Conservation (phyloP, 257 asterid genomes). For the Gentiana straminea region DNA sequence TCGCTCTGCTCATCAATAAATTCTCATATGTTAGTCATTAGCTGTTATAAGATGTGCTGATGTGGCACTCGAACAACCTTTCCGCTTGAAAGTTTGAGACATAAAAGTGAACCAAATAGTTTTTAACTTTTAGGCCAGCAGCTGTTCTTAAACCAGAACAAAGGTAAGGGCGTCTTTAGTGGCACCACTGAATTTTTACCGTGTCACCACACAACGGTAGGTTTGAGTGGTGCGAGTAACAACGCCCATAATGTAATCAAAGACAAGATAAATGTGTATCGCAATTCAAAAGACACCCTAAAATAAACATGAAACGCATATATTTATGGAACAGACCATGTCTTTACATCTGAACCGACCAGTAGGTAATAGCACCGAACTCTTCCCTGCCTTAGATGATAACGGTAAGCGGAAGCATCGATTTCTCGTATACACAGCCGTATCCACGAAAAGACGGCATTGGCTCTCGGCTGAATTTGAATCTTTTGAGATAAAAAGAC, state of each 20-base stretch:
- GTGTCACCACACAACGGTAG: too few relatives aligned
- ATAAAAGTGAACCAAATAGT: too few relatives aligned
- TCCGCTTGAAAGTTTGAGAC: not conserved
- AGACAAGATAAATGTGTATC: not conserved
- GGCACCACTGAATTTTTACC: too few relatives aligned
- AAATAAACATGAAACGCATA: too few relatives aligned
- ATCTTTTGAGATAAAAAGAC: slow-evolving; percentile 57
- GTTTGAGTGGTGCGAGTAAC: too few relatives aligned
- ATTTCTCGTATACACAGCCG: slow-evolving; percentile 91
- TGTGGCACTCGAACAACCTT: too few relatives aligned
- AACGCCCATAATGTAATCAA: too few relatives aligned
- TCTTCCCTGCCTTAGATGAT: slow-evolving; percentile 94
- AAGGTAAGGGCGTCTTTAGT: too few relatives aligned
- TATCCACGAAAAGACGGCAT: slow-evolving; percentile 65
- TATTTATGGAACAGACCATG: slow-evolving; percentile 40
- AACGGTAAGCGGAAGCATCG: slow-evolving; percentile 90
- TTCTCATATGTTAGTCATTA: not conserved
- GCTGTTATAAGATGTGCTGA: too few relatives aligned
- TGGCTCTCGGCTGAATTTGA: slow-evolving; percentile 37
- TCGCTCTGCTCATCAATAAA: slow-evolving; percentile 41
- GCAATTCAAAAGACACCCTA: not conserved
- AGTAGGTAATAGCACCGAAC: slow-evolving; percentile 69
- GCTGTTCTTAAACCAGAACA: too few relatives aligned
- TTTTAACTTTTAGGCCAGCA: not conserved
- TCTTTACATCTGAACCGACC: slow-evolving; percentile 84